A percentile compares a stretch with the other conserved stretches of the same genome.
Evolutionary conservation across 2,329 filamentous ascomycete species (phyloP).

Genomic region (Colletotrichum incanum): DNA sequence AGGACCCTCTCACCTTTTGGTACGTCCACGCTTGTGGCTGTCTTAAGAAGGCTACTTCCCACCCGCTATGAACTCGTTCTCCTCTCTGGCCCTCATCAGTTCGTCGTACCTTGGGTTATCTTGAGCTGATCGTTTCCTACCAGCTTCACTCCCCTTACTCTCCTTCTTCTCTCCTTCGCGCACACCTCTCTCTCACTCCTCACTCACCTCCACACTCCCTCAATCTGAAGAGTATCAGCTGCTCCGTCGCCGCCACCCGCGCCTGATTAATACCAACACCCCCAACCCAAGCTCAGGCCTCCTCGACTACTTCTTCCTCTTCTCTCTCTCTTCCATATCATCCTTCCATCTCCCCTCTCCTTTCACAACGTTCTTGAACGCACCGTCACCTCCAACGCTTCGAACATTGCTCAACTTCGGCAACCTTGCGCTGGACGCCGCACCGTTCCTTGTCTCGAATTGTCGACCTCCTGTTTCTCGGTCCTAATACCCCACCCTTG

Average conservation of each 20-base stretch:
- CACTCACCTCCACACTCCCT: not conserved
- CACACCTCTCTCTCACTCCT: conserved; percentile 5
- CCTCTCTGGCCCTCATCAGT: conserved; percentile 41
- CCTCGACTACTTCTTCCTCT: conserved; percentile 15
- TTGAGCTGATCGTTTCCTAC: conserved; percentile 42
- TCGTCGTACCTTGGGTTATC: conserved; percentile 44
- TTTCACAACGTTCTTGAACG: conserved; percentile 22
- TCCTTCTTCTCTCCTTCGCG: conserved; percentile 10
- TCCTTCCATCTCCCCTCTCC: conserved; percentile 23
- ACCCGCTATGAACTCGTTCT: conserved; percentile 45
- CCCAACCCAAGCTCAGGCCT: conserved; percentile 39
- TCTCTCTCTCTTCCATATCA: conserved; percentile 24
- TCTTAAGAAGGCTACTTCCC: conserved; percentile 48
- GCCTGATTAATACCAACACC: conserved; percentile 41
- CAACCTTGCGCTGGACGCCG: conserved; percentile 44
- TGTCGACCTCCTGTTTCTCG: conserved; percentile 37
- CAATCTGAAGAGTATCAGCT: conserved; percentile 1
- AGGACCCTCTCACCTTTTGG: conserved; percentile 44
- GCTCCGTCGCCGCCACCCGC: conserved; percentile 33
- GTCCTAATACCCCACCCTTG: conserved; percentile 23
- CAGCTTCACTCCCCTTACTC: conserved; percentile 36
- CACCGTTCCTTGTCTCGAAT: conserved; percentile 42
- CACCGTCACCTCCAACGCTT: conserved; percentile 33
- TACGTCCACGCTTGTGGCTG: conserved; percentile 44
- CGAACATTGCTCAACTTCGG: conserved; percentile 41